Evolutionary conservation across 176 grass and related monocot genomes (phyloP), one percentile per base, ranked within the genome.

Genomic region (Oryza nivara): DNA sequence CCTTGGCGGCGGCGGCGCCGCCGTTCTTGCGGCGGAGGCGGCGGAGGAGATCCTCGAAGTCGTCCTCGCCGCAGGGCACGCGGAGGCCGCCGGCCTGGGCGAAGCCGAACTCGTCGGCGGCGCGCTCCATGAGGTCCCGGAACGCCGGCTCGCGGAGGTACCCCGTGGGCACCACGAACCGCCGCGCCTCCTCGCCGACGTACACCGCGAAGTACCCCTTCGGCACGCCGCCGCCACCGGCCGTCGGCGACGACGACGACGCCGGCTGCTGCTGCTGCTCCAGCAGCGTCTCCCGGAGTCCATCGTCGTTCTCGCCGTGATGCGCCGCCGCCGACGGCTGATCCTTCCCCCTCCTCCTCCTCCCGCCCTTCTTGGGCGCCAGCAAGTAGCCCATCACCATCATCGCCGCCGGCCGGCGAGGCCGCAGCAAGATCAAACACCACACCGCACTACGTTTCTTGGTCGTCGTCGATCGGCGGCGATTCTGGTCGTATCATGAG

Each of bases 41-140:
- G 30, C 72, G 54, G 1, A 94, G 74, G 74, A 92, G 82, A 16
- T 80, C 74, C 20, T 84, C 28, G 66, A 95, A 88, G 75, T 92
- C 74, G 19, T 80, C 87, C 88, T 90, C 88, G 74, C 77, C 79
- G 67, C 88, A 90, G 1, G 93, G 93, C 45, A 95, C 77, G 47
- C 83, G 68, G 2, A 95, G 88, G 19, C 89, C 90, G 44, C 61
- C 90, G 1, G 85, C 68, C 79, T 90, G 90, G 58, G 68, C 79
- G 85, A 92, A 95, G 52, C 93, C 93, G 61, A 95, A 95, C 82
- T 95, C 93, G 75, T 95, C 88, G 70, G 87, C 88, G 48, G 83
- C 82, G 60, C 68, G 80, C 85, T 92, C 90, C 93, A 95, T 92
- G 9, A 92, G 75, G 5, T 82, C 85, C 71, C 40, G 84, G 79